Conservation (phyloP, 1,139 yeast genomes). For the Candida tropicalis region DNA sequence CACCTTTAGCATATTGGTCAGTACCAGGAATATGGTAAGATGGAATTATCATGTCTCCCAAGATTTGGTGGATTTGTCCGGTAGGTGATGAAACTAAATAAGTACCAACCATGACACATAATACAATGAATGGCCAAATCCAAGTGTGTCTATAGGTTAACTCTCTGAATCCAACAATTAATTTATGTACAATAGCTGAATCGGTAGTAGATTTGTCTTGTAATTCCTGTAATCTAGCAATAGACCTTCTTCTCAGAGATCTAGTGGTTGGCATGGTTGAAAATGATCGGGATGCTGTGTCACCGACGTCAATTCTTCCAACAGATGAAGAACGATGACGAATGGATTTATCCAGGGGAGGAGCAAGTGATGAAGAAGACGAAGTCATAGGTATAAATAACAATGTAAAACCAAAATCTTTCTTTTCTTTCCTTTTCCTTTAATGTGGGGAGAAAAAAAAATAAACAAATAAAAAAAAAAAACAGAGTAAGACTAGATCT, state of each 20-base stretch:
- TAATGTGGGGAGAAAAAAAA: not conserved
- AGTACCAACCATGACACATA: conserved; percentile 37
- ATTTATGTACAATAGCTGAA: conserved; percentile 47
- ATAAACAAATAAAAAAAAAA: not conserved
- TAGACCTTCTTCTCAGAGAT: conserved; percentile 35
- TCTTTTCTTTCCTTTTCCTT: not conserved
- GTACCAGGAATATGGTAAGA: conserved; percentile 66
- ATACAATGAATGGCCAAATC: conserved; percentile 65
- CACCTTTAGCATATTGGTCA: conserved; percentile 81
- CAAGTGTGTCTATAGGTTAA: conserved; percentile 74
- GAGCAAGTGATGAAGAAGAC: conserved; percentile 6
- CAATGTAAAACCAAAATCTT: not conserved
- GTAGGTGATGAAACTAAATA: conserved; percentile 55
- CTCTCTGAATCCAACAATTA: conserved; percentile 60
- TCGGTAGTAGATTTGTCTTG: conserved; percentile 34
- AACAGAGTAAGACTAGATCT: not conserved
- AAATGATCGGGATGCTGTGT: conserved; percentile 49
- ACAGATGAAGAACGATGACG: conserved; percentile 58
- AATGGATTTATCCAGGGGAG: conserved; percentile 2
- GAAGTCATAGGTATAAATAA: conserved; percentile 1
- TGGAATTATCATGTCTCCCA: conserved; percentile 66
- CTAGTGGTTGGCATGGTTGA: conserved; percentile 48
- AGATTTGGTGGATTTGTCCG: conserved; percentile 54
- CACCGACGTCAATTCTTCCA: conserved; percentile 62
- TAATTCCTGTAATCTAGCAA: conserved; percentile 36